Base-by-base conservation (phyloP, 805 yeast genomes). In the Lachancea meyersii region DNA sequence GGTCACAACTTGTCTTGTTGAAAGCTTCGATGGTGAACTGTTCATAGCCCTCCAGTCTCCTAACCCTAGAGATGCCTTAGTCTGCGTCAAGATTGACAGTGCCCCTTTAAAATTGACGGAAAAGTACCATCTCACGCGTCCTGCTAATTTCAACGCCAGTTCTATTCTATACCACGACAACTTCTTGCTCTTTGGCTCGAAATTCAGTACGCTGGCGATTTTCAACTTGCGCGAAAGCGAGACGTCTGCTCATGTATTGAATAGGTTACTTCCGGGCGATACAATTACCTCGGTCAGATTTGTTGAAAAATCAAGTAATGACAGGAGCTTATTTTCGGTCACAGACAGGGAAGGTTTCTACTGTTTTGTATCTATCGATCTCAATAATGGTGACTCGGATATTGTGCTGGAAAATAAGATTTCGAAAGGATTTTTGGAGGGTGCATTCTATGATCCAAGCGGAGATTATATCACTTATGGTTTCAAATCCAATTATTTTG, bases 351-450 rank as follows among this genome's bases (percentile, higher is more conserved):
- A 84, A 61, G 87, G 91, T 0, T 71, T 67, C 23, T 83, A 80
- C 52, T 61, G 73, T 52, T 69, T 75, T 47, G 44, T 69, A 9
- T 49, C 54, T 20, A 44, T 71, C 22, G 44, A 59, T 38, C 51
- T 69, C 8, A 4, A 23, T 7, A 43, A 41, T 0, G 33, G 42
- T 28, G 49, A 50, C 0, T 55, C 57, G 35, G 52, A 54, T 6
- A 59, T 72, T 3, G 51, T 72, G 9, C 82, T 75, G 40, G 70
- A 77, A 17, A 86, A 85, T 58, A 78, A 77, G 51, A 62, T 84
- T 6, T 73, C 85, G 28, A 76, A 78, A 48, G 96, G 96, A 0
- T 83, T 82, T 47, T 63, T 91, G 10, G 97, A 91, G 61, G 95
- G 96, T 0, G 77, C 82, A 0, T 70, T 67, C 44, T 57, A 72